These are phyloP conservation scores for Saposhnikovia divaricata DNA, from an alignment of 129 eudicot species.

Conservation along the genomic window DNA sequence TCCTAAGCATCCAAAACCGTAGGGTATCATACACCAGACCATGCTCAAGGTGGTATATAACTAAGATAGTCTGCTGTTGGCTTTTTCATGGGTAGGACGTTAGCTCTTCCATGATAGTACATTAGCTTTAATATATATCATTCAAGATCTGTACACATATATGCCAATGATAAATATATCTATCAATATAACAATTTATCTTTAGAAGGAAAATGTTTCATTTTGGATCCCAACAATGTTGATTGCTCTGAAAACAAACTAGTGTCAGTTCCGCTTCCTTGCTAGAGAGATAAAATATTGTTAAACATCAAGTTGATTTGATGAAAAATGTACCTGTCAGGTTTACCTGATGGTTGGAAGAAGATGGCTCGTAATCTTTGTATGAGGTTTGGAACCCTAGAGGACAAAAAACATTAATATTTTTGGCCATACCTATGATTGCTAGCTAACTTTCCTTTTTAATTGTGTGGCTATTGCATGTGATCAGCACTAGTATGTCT, in stretches of 20 bases:
- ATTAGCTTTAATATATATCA: slow-evolving; percentile 18
- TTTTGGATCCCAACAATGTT: background rate
- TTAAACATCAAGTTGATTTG: background rate
- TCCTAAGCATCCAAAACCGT: slow-evolving; percentile 56
- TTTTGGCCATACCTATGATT: slow-evolving; percentile 2
- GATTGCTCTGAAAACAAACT: background rate
- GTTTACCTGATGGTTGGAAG: background rate
- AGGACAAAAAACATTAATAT: background rate
- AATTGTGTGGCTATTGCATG: background rate
- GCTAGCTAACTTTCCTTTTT: background rate
- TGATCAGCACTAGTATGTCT: background rate
- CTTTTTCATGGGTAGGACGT: background rate
- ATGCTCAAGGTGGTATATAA: slow-evolving; percentile 2
- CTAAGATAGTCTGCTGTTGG: background rate
- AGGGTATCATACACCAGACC: background rate
- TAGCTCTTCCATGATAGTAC: background rate
- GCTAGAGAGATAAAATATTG: slow-evolving; percentile 1
- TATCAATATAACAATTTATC: background rate
- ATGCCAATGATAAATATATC: background rate
- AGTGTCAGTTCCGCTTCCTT: background rate
- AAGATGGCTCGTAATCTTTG: background rate
- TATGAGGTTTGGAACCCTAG: slow-evolving; percentile 4
- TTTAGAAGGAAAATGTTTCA: background rate
- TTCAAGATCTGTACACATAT: background rate
- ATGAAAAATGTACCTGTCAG: slow-evolving; percentile 1